phyloP scores from a whole-genome alignment of 139 green algal species.

The Astrephomene gubernaculifera region DNA sequence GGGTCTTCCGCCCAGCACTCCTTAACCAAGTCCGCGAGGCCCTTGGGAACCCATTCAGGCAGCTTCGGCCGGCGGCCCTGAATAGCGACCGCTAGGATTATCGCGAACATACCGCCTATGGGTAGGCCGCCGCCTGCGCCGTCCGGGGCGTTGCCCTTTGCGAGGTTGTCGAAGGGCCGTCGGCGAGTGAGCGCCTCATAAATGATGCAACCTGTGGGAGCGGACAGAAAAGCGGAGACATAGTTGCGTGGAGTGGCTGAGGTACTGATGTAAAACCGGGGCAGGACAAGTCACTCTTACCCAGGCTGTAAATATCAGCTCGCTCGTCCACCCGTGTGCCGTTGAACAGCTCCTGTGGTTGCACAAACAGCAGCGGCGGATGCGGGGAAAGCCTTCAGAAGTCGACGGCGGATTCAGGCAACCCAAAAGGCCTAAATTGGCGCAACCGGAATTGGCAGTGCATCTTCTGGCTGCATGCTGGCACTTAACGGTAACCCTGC shows the following conservation, averaged over 20 bases:
- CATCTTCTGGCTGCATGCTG: too few relatives aligned
- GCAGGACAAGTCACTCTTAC: not conserved
- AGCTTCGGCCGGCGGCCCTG: slow-evolving; percentile 62
- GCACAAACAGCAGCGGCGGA: not conserved
- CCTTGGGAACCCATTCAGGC: slow-evolving; percentile 48
- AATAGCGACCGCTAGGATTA: slow-evolving; percentile 77
- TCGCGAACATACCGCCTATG: slow-evolving; percentile 57
- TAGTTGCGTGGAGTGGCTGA: not conserved
- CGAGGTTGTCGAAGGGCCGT: not conserved
- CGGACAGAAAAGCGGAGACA: not conserved
- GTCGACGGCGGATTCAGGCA: too few relatives aligned
- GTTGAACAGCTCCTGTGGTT: slow-evolving; percentile 81
- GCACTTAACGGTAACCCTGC: too few relatives aligned
- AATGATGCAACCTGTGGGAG: slow-evolving; percentile 66
- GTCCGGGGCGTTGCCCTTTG: not conserved
- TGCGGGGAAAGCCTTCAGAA: too few relatives aligned
- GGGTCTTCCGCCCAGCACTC: slow-evolving; percentile 73
- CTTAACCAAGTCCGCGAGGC: slow-evolving; percentile 52
- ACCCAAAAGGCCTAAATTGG: too few relatives aligned
- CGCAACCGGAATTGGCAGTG: too few relatives aligned
- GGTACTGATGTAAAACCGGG: not conserved
- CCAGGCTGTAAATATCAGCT: slow-evolving; percentile 63
- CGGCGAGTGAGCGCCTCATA: slow-evolving; percentile 61
- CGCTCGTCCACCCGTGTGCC: slow-evolving; percentile 83
- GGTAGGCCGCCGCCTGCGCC: not conserved